A percentile compares a stretch with the other conserved stretches of the same genome.
Evolutionary conservation across 202 grass and related monocot species (phyloP).

Genomic region (Elaeis oleifera): DNA sequence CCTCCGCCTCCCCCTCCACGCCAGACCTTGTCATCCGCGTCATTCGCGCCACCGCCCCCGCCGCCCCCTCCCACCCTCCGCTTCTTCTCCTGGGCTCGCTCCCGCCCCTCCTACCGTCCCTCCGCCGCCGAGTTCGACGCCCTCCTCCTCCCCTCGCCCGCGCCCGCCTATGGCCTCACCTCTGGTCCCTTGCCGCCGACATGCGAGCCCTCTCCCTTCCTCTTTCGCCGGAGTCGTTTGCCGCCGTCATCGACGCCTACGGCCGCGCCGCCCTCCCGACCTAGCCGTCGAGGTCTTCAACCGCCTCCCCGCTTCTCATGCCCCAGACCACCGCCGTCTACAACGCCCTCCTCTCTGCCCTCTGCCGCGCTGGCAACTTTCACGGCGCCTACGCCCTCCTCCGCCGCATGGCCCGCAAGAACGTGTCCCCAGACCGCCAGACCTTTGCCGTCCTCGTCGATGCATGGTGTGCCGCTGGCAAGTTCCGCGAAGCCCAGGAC

Average conservation of each 20-base stretch:
- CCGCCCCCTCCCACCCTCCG: slow-evolving; percentile 20
- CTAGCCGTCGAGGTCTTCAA: slow-evolving; percentile 90
- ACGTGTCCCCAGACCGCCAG: slow-evolving; percentile 23
- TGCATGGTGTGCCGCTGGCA: slow-evolving; percentile 79
- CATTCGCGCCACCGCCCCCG: slow-evolving; percentile 38
- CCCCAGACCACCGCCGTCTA: slow-evolving; percentile 26
- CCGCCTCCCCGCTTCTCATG: slow-evolving; percentile 32
- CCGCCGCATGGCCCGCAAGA: slow-evolving; percentile 18
- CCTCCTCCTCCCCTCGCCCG: slow-evolving; percentile 68
- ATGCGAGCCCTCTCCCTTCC: slow-evolving; percentile 65
- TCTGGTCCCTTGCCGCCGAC: slow-evolving; percentile 70
- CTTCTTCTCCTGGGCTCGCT: slow-evolving; percentile 73
- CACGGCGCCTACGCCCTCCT: slow-evolving; percentile 31
- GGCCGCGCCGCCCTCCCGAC: slow-evolving; percentile 57
- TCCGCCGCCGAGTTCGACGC: slow-evolving; percentile 33
- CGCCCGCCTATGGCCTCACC: slow-evolving; percentile 55
- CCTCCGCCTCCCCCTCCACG: slow-evolving; percentile 67
- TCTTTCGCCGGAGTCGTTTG: slow-evolving; percentile 48
- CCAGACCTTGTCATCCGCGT: slow-evolving; percentile 77
- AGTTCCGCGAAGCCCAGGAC: slow-evolving; percentile 77
- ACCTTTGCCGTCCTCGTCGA: slow-evolving; percentile 89
- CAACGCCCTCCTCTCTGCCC: slow-evolving; percentile 29
- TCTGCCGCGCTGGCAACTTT: slow-evolving; percentile 44
- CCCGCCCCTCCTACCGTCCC: slow-evolving; percentile 35
- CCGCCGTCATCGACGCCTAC: slow-evolving; percentile 74